Base-by-base conservation (phyloP, 805 yeast genomes). In the Crinitomyces ghanaensis region DNA sequence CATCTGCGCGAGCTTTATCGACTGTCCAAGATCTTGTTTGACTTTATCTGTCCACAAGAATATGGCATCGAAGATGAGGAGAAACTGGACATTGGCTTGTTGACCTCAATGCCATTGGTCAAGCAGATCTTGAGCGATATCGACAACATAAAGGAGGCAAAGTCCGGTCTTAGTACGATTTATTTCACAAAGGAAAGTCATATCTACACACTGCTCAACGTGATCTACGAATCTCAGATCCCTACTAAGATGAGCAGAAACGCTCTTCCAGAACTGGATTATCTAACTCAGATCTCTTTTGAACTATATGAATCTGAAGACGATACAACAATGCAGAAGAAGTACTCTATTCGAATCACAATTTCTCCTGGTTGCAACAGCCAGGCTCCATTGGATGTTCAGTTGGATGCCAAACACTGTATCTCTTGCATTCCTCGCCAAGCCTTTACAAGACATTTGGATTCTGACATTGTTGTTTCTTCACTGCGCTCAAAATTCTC, bases 331-430 rank as follows among this genome's bases (percentile, higher is more conserved):
- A 77, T 78, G 6, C 75, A 73, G 34, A 82, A 83, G 57, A 78
- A 81, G 49, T 95, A 88, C 54, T 79, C 95, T 4, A 79, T 91
- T 36, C 70, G 97, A 49, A 67, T 91, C 40, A 78, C 88, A n/a
- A 66, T 91, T 46, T 81, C 95, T 4, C 97, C 98, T 1, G 99
- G 99, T 14, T 91, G 98, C 57, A 96, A 91, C 59, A 86, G 97
- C 0, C 94, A 85, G 50, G 95, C 88, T 56, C 98, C 99, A 18
- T 66, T 91, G 43, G 99, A 91, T 59, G 94, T 93, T 29, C 95
- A 88, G 56, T 66, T 91, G 30, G 98, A 91, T 59, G 88, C 84
- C 29, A 86, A 84, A 53, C 99, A 91, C 59, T 88, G 91, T 58
- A 91, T 91, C 42, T 86, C 95, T 17, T 88, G 96, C 51, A 91